Percentiles rank a stretch among this genome's conserved stretches.
Evolutionary conservation across 768 basidiomycete genomes (phyloP).

Genomic region (Royoungia palumana): DNA sequence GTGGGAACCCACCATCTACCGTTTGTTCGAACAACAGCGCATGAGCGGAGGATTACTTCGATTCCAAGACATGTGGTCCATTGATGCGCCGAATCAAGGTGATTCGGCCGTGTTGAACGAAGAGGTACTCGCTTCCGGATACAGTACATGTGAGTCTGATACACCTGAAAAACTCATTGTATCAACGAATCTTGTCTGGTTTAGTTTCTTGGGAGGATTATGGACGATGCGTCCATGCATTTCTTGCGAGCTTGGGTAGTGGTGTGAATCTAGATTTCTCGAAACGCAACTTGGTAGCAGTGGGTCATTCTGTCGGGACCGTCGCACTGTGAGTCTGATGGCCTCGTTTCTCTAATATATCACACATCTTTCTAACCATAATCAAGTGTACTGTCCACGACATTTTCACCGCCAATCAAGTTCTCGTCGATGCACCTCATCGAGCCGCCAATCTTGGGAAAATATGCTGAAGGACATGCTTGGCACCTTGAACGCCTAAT

Average conservation of each 20-base stretch:
- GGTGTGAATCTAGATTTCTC: conserved; percentile 7
- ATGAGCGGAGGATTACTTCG: background rate
- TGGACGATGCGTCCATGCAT: conserved; percentile 2
- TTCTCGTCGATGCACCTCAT: conserved; percentile 9
- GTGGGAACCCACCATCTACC: conserved; percentile 3
- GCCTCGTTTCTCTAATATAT: background rate
- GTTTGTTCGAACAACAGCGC: conserved; percentile 1
- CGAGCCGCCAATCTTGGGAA: background rate
- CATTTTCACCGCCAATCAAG: conserved; percentile 1
- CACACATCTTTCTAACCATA: background rate
- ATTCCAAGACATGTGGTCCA: conserved; percentile 8
- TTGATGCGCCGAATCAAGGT: conserved; percentile 8
- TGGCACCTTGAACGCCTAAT: background rate
- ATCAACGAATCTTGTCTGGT: background rate
- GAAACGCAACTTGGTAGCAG: background rate
- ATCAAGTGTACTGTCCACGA: background rate
- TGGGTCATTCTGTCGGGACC: background rate
- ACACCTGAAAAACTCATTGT: background rate
- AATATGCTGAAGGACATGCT: background rate
- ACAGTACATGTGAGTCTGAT: background rate
- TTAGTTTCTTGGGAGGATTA: conserved; percentile 5
- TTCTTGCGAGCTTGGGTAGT: background rate
- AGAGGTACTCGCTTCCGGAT: conserved; percentile 2
- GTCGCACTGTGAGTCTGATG: background rate
- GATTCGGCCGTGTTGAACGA: conserved; percentile 13